These are phyloP conservation scores for Komagataella ulmi DNA, from an alignment of 805 yeast species.

Conservation along the genomic window DNA sequence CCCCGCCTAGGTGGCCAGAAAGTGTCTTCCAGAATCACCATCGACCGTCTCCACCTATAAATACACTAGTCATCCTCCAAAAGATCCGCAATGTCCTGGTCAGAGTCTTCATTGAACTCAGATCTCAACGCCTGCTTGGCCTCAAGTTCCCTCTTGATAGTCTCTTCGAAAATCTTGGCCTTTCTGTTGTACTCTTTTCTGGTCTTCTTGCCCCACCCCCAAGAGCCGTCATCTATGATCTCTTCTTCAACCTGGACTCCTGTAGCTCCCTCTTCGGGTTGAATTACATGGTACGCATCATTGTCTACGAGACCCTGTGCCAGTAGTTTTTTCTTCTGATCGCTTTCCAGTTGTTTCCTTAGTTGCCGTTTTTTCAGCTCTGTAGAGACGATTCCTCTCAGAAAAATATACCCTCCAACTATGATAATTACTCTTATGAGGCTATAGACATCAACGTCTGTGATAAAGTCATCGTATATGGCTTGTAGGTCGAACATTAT, in stretches of 20 bases:
- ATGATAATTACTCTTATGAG: constrained; percentile 33
- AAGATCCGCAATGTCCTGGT: constrained; percentile 57
- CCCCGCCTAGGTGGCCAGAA: not conserved
- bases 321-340: constrained; percentile 25
- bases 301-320: constrained; percentile 15
- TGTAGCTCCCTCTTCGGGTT: not conserved
- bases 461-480: constrained; percentile 22
- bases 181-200: constrained; percentile 44
- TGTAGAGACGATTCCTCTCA: constrained; percentile 41
- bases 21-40: not conserved
- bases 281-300: not conserved
- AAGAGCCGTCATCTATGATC: constrained; percentile 23
- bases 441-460: constrained; percentile 29
- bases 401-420: constrained; percentile 49
- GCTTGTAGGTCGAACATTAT: constrained; percentile 14
- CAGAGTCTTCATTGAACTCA: constrained; percentile 35
- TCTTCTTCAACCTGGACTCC: constrained; percentile 11
- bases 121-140: constrained; percentile 12
- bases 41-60: not conserved
- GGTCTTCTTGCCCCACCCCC: constrained; percentile 78
- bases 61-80: constrained; percentile 32
- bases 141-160: constrained; percentile 21
- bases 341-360: constrained; percentile 30
- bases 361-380: constrained; percentile 45
- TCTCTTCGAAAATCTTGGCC: constrained; percentile 37